Evolutionary conservation across 768 basidiomycete species (phyloP).

Genomic region (Paxillus rubicundulus): DNA sequence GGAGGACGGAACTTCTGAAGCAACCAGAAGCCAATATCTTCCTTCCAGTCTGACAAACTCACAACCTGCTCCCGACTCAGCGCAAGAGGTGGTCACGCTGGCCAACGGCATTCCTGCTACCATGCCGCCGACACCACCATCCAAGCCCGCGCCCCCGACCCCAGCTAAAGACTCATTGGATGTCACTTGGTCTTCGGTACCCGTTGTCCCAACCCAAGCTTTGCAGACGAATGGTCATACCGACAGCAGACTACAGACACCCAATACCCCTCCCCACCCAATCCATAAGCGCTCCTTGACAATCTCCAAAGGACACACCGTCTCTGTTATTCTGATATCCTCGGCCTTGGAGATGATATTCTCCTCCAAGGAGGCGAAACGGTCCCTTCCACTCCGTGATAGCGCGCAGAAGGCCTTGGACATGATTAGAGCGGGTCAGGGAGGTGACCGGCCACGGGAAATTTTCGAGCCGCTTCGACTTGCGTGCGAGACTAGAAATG

Average conservation of each 20-base stretch:
- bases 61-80: slow-evolving; percentile 4
- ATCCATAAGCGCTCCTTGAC: slow-evolving; percentile 59
- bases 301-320: slow-evolving; percentile 65
- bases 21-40: background rate
- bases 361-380: slow-evolving; percentile 84
- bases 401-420: slow-evolving; percentile 80
- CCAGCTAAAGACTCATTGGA: slow-evolving; percentile 6
- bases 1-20: background rate
- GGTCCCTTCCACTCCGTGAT: slow-evolving; percentile 77
- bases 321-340: slow-evolving; percentile 77
- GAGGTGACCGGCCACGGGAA: slow-evolving; percentile 74
- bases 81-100: slow-evolving; percentile 1
- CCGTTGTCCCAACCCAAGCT: slow-evolving; percentile 6
- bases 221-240: slow-evolving; percentile 13
- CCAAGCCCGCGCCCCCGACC: slow-evolving; percentile 1
- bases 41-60: background rate
- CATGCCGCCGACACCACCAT: slow-evolving; percentile 8
- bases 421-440: slow-evolving; percentile 72
- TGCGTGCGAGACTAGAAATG: slow-evolving; percentile 92
- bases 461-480: slow-evolving; percentile 95
- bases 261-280: slow-evolving; percentile 16
- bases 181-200: slow-evolving; percentile 3
- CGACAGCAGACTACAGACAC: slow-evolving; percentile 17
- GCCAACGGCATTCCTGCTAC: background rate
- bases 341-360: slow-evolving; percentile 86